Percentiles rank a stretch among this genome's conserved stretches.
phyloP scores from a whole-genome alignment of 2,329 filamentous ascomycete genomes.

The Coniochaeta hoffmannii region DNA sequence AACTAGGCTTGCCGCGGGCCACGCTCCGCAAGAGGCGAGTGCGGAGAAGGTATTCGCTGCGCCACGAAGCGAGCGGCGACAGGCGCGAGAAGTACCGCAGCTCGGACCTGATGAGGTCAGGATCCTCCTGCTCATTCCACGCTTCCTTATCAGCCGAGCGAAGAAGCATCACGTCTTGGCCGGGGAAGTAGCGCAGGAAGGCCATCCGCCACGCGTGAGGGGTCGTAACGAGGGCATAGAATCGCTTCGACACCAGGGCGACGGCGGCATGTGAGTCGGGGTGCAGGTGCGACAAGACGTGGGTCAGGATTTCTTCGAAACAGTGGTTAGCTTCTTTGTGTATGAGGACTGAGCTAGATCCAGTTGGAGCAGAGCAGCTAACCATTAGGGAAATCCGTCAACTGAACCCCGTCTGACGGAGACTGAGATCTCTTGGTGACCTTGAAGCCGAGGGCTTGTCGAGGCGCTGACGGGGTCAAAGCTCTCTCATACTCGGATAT shows the following conservation, averaged over 20 bases:
- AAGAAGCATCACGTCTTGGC: constrained; percentile 50
- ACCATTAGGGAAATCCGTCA: constrained; percentile 75
- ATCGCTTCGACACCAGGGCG: constrained; percentile 78
- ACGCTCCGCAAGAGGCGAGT: constrained; percentile 79
- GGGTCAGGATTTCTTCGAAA: constrained; percentile 75
- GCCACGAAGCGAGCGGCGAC: constrained; percentile 81
- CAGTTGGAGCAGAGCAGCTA: constrained; percentile 20
- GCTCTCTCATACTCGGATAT: constrained; percentile 57
- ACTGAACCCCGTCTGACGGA: constrained; percentile 30
- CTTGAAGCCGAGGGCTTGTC: constrained; percentile 46
- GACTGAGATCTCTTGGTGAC: constrained; percentile 40
- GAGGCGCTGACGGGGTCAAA: constrained; percentile 36
- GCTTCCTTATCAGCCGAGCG: constrained; percentile 17
- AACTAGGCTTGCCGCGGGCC: constrained; percentile 69
- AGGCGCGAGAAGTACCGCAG: constrained; percentile 75
- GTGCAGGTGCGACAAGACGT: constrained; percentile 83
- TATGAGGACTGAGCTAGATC: background rate
- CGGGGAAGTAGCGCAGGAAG: constrained; percentile 85
- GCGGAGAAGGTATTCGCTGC: constrained; percentile 87
- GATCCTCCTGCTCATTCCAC: constrained; percentile 30
- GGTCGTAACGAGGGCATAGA: constrained; percentile 79
- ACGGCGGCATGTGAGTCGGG: constrained; percentile 77
- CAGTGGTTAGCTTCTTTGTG: constrained; percentile 7
- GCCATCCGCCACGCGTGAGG: constrained; percentile 92
- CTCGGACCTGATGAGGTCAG: constrained; percentile 58